Evolutionary conservation across 2,329 filamentous ascomycete species (phyloP), one percentile per base, ranked within the genome.

Genomic region (Pseudocercospora macadamiae): DNA sequence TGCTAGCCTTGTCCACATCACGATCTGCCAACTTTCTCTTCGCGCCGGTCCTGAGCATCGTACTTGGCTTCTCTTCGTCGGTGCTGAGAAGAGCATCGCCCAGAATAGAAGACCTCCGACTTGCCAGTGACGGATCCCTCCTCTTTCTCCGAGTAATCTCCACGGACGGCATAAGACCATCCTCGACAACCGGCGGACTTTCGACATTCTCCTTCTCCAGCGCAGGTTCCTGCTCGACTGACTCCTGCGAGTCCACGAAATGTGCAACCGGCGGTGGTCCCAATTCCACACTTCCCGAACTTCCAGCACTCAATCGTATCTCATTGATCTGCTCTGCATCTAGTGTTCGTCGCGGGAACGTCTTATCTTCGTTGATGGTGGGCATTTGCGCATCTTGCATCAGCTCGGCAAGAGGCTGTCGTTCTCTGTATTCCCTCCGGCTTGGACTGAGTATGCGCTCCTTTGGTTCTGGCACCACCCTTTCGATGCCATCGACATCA

Each of bases 341-440:
- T 69, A 92, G 77, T 8, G 89, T 90, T 65, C 81, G 80, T 53
- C 89, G 80, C 9, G 88, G 86, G 68, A 84, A 90, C 2, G 80
- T 75, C 68, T 89, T 90, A 70, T 85, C 83, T 72, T 93, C 90
- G 34, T 82, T 77, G 51, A 93, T 91, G 1, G 86, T 85, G 7
- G 87, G 83, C 64, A 90, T 72, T 68, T 84, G 66, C 9, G 55
- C 64, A 9, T 73, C 71, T 18, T 66, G 64, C 70, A 73, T 71
- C 7, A 70, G 51, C 45, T 71, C 69, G 1, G 66, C 64, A 51
- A 73, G 52, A 14, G 71, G 66, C 28, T 71, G 70, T 55, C 71
- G 54, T 51, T 72, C 69, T 14, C 70, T 62, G 55, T 70, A 72
- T 28, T 70, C 66, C 36, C 65, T 65, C 57, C 66, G 49, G 42